Conservation (phyloP, 257 asterid species). For the Solanum megistacrolobum region DNA sequence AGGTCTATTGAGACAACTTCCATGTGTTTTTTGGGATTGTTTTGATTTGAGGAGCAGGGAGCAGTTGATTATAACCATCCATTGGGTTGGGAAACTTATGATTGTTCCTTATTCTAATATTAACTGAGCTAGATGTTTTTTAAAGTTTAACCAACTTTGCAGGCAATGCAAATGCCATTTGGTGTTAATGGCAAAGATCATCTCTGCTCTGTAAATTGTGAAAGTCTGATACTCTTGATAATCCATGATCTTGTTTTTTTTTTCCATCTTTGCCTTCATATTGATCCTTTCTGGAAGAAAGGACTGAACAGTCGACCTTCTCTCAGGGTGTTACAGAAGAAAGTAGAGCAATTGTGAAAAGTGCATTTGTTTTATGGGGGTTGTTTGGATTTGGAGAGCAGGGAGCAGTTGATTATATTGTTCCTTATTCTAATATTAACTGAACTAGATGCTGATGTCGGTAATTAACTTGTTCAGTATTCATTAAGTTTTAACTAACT, state of each 20-base stretch:
- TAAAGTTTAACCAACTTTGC: constrained; percentile 5
- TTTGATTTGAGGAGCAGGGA: not conserved
- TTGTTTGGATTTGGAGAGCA: not conserved
- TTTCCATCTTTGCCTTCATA: not conserved
- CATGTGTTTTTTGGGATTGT: not conserved
- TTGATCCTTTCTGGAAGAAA: not conserved
- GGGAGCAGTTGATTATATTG: not conserved
- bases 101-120: not conserved
- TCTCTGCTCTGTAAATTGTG: not conserved
- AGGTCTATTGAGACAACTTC: not conserved
- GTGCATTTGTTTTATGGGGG: not conserved
- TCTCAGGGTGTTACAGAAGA: not conserved
- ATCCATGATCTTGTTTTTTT: not conserved
- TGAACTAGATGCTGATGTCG: not conserved
- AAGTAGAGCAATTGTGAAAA: not conserved
- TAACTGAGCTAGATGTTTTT: not conserved
- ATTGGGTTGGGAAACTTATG: not conserved
- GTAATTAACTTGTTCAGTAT: not conserved
- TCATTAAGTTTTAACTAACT: not conserved
- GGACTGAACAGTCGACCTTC: not conserved
- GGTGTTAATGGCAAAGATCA: not conserved
- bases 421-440: not conserved
- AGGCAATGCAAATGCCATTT: constrained; percentile 78
- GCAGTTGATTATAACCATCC: not conserved
- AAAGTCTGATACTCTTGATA: not conserved